Conservation (phyloP, 2,329 filamentous ascomycete genomes). For the Canariomyces notabilis region DNA sequence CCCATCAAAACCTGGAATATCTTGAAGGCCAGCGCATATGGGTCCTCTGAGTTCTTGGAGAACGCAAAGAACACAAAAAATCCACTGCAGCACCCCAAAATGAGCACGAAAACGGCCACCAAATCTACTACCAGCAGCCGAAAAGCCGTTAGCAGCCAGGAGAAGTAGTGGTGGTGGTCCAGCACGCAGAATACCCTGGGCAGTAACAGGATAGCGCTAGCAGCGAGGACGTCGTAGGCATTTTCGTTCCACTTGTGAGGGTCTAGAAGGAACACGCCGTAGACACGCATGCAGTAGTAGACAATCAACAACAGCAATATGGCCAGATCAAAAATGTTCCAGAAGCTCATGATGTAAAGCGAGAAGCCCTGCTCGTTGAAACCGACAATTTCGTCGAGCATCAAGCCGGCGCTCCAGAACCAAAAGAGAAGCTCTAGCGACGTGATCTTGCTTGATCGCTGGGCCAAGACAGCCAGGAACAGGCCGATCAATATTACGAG, state of each 20-base stretch:
- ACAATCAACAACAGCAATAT: conserved; percentile 80
- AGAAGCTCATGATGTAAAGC: conserved; percentile 95
- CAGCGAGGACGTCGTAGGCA: conserved; percentile 90
- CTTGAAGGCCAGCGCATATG: conserved; percentile 74
- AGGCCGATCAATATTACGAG: conserved; percentile 79
- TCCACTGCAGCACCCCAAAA: conserved; percentile 83
- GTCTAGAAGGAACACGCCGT: conserved; percentile 78
- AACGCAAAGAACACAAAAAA: conserved; percentile 94
- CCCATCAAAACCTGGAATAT: conserved; percentile 95
- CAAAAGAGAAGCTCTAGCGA: conserved; percentile 84
- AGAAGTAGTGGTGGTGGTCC: conserved; percentile 95
- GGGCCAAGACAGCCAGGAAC: conserved; percentile 74
- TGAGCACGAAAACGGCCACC: conserved; percentile 75
- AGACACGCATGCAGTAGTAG: conserved; percentile 86
- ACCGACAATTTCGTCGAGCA: conserved; percentile 92
- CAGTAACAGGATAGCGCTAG: conserved; percentile 83
- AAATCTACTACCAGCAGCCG: conserved; percentile 90
- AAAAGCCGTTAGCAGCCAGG: conserved; percentile 88
- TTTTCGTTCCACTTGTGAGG: conserved; percentile 70
- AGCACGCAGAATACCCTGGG: conserved; percentile 88
- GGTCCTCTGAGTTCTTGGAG: conserved; percentile 66
- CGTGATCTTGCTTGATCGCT: conserved; percentile 75
- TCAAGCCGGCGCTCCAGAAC: conserved; percentile 97
- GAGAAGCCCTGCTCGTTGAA: conserved; percentile 97
- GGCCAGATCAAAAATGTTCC: conserved; percentile 92